phyloP scores from a whole-genome alignment of 495 filamentous ascomycete genomes.

The Aspergillus bertholletiae region DNA sequence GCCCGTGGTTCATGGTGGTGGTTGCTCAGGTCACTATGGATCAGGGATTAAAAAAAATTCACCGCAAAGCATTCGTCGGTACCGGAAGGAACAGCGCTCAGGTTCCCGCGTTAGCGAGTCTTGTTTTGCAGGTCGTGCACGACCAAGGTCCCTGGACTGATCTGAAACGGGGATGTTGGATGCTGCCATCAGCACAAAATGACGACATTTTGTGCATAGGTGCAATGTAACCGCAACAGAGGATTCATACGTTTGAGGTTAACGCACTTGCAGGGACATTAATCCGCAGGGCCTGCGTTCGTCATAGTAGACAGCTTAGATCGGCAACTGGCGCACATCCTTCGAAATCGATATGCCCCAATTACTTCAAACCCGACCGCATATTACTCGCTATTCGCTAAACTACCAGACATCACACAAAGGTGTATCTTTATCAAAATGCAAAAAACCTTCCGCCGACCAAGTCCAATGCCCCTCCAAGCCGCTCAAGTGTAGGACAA shows the following conservation, averaged over 20 bases:
- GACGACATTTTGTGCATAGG: too few species aligned
- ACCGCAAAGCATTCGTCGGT: not conserved
- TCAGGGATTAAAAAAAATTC: not conserved
- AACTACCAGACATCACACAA: not conserved
- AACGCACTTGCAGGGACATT: too few species aligned
- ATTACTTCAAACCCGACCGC: too few species aligned
- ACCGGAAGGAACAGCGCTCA: not conserved
- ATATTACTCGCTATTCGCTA: not conserved
- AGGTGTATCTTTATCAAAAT: too few species aligned
- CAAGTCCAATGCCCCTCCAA: not conserved
- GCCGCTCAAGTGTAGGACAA: not conserved
- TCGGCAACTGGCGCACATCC: not conserved
- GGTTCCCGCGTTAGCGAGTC: not conserved
- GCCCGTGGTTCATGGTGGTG: not conserved
- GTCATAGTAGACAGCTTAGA: too few species aligned
- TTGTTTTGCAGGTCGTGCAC: not conserved
- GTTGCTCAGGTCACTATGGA: not conserved
- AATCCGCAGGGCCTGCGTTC: too few species aligned
- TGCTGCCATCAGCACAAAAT: not conserved
- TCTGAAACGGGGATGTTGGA: not conserved
- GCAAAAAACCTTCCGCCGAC: too few species aligned
- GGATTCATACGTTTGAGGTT: not conserved
- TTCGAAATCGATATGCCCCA: too few species aligned
- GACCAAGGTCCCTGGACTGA: not conserved
- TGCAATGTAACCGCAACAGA: too few species aligned